Percentiles rank a stretch among this genome's conserved stretches.
These are phyloP conservation scores for Rhodotorula sphaerocarpa DNA, from an alignment of 768 basidiomycete genomes.

Conservation along the genomic window DNA sequence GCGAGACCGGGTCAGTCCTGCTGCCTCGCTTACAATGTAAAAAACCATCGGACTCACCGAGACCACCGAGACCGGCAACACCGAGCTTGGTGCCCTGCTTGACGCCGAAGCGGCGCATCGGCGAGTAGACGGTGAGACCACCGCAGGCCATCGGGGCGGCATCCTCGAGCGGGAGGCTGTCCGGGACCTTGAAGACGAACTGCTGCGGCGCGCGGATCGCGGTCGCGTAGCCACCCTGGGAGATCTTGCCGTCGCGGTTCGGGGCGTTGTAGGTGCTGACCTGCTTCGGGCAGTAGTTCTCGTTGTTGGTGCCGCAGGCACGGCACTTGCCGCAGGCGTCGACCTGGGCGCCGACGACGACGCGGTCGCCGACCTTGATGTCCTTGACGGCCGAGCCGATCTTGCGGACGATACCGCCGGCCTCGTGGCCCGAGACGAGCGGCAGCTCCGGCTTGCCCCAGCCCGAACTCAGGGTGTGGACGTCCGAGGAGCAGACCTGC, in stretches of 20 bases:
- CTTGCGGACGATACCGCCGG: constrained; percentile 35
- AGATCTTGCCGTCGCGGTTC: constrained; percentile 18
- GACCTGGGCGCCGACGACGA: constrained; percentile 44
- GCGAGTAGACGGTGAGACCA: constrained; percentile 44
- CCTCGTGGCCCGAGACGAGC: constrained; percentile 36
- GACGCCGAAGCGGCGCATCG: constrained; percentile 46
- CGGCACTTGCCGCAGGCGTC: constrained; percentile 32
- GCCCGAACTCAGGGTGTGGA: constrained; percentile 38
- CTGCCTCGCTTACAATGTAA: too few relatives aligned
- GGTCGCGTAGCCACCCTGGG: constrained; percentile 43
- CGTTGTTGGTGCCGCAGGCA: constrained; percentile 28
- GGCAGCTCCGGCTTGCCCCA: constrained; percentile 34
- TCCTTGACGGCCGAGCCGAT: constrained; percentile 44
- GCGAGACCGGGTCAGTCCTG: not conserved
- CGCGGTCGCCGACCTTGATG: constrained; percentile 42
- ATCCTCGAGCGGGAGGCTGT: constrained; percentile 40
- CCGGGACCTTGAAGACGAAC: constrained; percentile 45
- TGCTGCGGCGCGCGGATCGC: constrained; percentile 40
- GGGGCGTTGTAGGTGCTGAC: constrained; percentile 34
- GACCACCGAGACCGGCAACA: constrained; percentile 59
- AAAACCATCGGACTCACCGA: constrained; percentile 39
- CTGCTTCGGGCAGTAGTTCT: constrained; percentile 34
- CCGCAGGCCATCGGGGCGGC: constrained; percentile 42
- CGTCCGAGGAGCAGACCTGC: constrained; percentile 8
- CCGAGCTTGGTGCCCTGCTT: constrained; percentile 58